Percentiles rank a stretch among this genome's conserved stretches.
Evolutionary conservation across 192 early-diverging fungal species (phyloP).

Genomic region (Cetraspora pellucida): DNA sequence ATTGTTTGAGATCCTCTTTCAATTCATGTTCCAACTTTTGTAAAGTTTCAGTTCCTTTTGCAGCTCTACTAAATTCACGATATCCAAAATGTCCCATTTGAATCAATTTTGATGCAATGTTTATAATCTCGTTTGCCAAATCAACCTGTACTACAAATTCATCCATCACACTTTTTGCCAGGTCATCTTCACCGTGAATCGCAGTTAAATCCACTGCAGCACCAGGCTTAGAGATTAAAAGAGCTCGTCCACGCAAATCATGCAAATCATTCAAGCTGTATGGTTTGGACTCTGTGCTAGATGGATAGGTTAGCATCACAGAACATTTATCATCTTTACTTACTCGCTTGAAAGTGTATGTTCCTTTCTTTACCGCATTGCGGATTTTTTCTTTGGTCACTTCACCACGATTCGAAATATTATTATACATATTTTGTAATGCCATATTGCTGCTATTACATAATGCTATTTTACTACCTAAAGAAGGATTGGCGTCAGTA

Average conservation of each 20-base stretch:
- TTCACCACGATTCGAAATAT: conserved; percentile 28
- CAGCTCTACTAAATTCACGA: conserved; percentile 10
- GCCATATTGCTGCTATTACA: conserved; percentile 26
- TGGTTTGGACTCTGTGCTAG: background rate
- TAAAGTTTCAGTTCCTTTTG: background rate
- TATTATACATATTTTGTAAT: conserved; percentile 28
- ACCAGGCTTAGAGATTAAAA: conserved; percentile 29
- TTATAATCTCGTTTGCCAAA: conserved; percentile 23
- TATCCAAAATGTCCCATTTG: conserved; percentile 37
- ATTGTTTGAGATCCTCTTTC: conserved; percentile 16
- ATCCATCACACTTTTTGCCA: background rate
- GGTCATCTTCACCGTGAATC: background rate
- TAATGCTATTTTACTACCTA: conserved; percentile 20
- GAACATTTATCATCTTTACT: conserved; percentile 8
- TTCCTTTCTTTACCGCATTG: conserved; percentile 30
- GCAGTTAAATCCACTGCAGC: background rate
- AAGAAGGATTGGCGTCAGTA: background rate
- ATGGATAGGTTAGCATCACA: conserved; percentile 17
- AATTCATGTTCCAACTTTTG: conserved; percentile 8
- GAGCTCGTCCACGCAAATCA: conserved; percentile 32
- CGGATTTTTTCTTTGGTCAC: conserved; percentile 27
- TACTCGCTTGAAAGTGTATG: conserved; percentile 22
- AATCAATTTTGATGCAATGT: conserved; percentile 18
- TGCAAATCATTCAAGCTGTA: conserved; percentile 26
- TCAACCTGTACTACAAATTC: conserved; percentile 35